Evolutionary conservation across 2,329 filamentous ascomycete genomes (phyloP), one percentile per base, ranked within the genome.

Genomic region (Fonsecaea nubica): DNA sequence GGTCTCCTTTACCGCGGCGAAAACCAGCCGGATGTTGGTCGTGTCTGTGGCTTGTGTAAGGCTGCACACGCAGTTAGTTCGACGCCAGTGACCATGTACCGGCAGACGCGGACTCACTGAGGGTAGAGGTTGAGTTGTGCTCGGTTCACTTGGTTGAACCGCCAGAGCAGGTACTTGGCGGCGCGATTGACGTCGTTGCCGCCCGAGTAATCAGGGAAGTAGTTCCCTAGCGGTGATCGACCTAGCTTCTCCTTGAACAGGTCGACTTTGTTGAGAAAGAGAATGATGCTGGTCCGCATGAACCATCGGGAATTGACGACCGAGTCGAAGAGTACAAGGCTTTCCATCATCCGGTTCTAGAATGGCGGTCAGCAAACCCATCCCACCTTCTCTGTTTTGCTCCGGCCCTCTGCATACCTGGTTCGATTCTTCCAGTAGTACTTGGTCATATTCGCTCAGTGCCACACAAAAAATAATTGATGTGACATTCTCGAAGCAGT

Each of bases 281-380:
- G 85, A 76, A 99, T 98, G 76, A 99, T 99, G 77, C 93, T 97
- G 12, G 95, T 99, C 74, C 95, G 86, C 91, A 98, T 96, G 80
- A 99, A 99, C 95, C 95, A 99, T 74, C 95, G 86, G 36, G 95
- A 98, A 81, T 99, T 99, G 73, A 99, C 95, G 4, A 99, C 95
- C 1, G 94, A 98, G 80, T 99, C 95, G 77, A 99, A 99, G 4
- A 99, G 86, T 15, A 98, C 87, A 60, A 99, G 80, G 76, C 93
- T 97, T 80, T 99, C 95, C 92, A 98, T 97, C 95, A 99, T 99
- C 69, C 95, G 95, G 78, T 99, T 99, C 92, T 97, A 73, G 50
- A 58, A 59, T 12, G 5, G 12, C 13, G 64, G 65, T 72, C 62
- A 45, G 55, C 63, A 48, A 12, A 15, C 45, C 42, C 40, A 5